Conservation (phyloP, 176 grass and related monocot species). For the Zizania latifolia region DNA sequence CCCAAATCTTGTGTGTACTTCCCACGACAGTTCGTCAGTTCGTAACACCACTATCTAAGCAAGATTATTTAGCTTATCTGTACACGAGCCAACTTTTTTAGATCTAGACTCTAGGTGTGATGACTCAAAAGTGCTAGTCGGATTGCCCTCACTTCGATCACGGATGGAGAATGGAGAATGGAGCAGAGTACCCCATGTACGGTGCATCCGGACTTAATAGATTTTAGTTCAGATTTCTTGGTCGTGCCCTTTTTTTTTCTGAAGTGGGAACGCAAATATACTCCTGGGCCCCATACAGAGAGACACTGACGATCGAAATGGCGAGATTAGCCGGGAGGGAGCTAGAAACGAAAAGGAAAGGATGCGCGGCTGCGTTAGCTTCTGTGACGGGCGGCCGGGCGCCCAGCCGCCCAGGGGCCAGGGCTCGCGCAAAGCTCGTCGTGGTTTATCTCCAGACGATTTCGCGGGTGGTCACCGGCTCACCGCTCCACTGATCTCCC, state of each 20-base stretch:
- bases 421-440: neutral
- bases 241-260: neutral
- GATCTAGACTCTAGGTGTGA: neutral
- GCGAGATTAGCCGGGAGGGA: neutral
- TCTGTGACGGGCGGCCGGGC: neutral
- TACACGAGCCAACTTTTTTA: too few relatives aligned
- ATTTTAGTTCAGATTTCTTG: conserved; percentile 3
- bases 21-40: neutral
- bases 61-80: neutral
- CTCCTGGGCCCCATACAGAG: neutral
- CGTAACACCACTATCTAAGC: conserved; percentile 4
- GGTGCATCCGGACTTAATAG: neutral
- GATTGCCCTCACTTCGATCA: neutral
- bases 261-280: conserved; percentile 18
- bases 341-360: neutral
- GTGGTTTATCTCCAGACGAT: neutral
- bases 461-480: neutral
- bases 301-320: neutral
- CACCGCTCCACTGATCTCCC: too few relatives aligned
- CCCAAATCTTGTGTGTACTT: neutral
- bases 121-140: neutral
- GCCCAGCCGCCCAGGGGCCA: too few relatives aligned
- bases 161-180: neutral
- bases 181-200: too few relatives aligned
- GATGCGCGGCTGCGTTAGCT: neutral